Evolutionary conservation across 2,329 filamentous ascomycete genomes (phyloP), one percentile per base, ranked within the genome.

Genomic region (Harringtonia lauricola): DNA sequence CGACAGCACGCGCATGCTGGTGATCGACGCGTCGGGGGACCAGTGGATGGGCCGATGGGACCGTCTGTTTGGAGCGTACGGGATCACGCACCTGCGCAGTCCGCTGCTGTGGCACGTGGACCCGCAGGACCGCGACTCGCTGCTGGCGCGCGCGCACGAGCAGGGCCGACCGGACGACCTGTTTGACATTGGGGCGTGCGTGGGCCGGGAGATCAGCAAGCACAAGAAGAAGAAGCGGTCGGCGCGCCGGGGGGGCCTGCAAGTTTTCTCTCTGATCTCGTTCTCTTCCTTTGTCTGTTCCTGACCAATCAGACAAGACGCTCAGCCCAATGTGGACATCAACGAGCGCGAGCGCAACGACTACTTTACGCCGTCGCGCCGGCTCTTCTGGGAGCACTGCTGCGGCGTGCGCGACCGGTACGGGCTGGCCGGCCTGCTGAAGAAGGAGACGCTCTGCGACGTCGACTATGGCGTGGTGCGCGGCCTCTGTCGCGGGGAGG

Each of bases 81-180:
- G 79, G 39, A 90, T 90, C 38, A 68, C 72, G 2, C 76, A 88
- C 53, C 64, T 92, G 33, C 71, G 85, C 15, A 88, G 83, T 51
- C 85, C 83, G 0, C 84, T 90, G 81, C 83, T 89, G 54, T 90
- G 87, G 64, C 85, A 92, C 55, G 70, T 86, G 14, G 84, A 90
- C 54, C 85, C 85, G 0, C 68, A 74, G 1, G 84, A 90, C 58
- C 69, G 83, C 2, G 85, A 90, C 62, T 80, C 80, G 0, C 63
- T 90, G 52, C 63, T 89, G 19, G 80, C 78, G 1, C 84, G 81
- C 59, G 72, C 82, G 0, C 78, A 83, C 52, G 69, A 74, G 45
- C 65, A 72, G 17, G 70, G 71, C 0, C 63, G 78, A n/a, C 71
- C 78, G 46, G 60, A 63, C 7, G 83, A 90, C 53, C 60, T 88